Evolutionary conservation across 768 basidiomycete genomes (phyloP).

Genomic region (Suillus plorans): DNA sequence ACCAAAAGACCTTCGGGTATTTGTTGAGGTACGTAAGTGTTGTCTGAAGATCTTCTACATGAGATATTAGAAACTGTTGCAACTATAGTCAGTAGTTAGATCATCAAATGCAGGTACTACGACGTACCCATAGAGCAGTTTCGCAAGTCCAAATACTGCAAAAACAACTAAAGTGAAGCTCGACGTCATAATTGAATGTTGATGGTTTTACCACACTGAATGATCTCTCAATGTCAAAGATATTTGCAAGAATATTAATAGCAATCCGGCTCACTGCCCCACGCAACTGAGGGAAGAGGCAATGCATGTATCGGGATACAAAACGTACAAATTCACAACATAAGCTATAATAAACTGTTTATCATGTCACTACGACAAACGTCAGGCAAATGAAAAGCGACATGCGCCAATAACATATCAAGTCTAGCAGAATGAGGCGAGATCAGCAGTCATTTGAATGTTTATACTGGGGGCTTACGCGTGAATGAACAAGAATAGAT

Average conservation of each 20-base stretch:
- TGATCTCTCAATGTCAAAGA: not conserved
- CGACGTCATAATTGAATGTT: not conserved
- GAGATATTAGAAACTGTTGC: conserved; percentile 8
- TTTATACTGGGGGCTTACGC: not conserved
- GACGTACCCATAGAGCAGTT: conserved; percentile 7
- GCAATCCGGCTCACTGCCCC: conserved; percentile 14
- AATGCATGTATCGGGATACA: not conserved
- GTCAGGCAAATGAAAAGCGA: not conserved
- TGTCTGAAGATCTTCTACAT: conserved; percentile 1
- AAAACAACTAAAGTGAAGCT: not conserved
- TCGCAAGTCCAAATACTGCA: conserved; percentile 12
- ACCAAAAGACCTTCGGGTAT: not conserved
- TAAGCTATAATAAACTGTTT: conserved; percentile 8
- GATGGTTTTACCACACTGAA: conserved; percentile 9
- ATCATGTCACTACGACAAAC: not conserved
- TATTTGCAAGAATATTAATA: conserved; percentile 2
- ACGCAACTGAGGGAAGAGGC: not conserved
- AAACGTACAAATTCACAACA: conserved; percentile 8
- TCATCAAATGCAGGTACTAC: not conserved
- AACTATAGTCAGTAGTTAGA: not conserved
- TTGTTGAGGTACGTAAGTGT: conserved; percentile 2
- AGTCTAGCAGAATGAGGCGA: not conserved
- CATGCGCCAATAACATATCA: conserved; percentile 12
- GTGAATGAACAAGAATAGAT: not conserved
- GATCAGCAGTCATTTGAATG: not conserved